These are phyloP conservation scores for Pythium rhizo-oryzae DNA, from an alignment of 352 stramenopile species.

Conservation along the genomic window DNA sequence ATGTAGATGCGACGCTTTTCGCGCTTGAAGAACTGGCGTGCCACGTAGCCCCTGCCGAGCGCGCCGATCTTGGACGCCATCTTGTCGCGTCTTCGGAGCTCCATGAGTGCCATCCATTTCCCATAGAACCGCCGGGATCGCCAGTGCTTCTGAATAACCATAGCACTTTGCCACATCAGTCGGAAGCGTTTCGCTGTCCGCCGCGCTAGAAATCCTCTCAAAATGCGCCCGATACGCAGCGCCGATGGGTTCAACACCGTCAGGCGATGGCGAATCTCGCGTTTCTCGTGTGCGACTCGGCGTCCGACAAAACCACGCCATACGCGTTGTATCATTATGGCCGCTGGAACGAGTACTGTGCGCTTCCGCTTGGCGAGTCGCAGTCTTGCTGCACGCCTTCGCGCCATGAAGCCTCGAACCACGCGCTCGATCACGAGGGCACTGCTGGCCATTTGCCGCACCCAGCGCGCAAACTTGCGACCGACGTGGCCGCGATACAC, in stretches of 20 bases:
- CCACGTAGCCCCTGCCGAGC: conserved; percentile 59
- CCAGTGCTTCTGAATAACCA: conserved; percentile 58
- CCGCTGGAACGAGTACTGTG: conserved; percentile 49
- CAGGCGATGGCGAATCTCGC: conserved; percentile 31
- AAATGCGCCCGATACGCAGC: conserved; percentile 47
- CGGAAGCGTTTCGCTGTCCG: conserved; percentile 37
- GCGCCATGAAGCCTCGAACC: conserved; percentile 60
- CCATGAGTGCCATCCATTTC: conserved; percentile 61
- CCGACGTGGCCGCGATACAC: conserved; percentile 57
- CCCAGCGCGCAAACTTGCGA: conserved; percentile 44
- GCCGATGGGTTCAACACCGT: conserved; percentile 54
- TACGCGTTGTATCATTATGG: conserved; percentile 49
- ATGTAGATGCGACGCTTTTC: conserved; percentile 50
- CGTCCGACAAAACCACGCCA: conserved; percentile 55
- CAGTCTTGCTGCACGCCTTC: conserved; percentile 45
- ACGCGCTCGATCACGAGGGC: conserved; percentile 56
- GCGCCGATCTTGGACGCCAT: conserved; percentile 71
- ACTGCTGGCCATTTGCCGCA: conserved; percentile 43
- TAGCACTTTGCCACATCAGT: conserved; percentile 32
- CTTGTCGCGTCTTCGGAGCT: conserved; percentile 41
- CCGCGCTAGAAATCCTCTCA: conserved; percentile 63
- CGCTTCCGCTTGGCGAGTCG: conserved; percentile 45
- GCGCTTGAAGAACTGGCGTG: conserved; percentile 54
- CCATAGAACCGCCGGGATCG: conserved; percentile 42
- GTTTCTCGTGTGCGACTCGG: conserved; percentile 34